These are phyloP conservation scores for Hevea brasiliensis DNA, from an alignment of 345 rosid species.

Conservation along the genomic window DNA sequence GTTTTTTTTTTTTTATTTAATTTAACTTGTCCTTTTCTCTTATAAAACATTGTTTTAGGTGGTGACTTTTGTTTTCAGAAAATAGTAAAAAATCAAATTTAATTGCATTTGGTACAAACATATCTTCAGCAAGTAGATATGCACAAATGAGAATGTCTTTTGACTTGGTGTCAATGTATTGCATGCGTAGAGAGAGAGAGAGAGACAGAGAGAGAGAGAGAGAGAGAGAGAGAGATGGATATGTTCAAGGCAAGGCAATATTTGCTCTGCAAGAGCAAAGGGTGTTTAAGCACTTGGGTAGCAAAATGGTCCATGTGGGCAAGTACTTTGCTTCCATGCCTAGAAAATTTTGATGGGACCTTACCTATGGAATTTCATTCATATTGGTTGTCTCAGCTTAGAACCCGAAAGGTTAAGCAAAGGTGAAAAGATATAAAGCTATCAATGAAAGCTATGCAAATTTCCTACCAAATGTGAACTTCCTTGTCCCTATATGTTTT, in stretches of 20 bases:
- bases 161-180: not conserved
- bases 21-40: too few relatives aligned
- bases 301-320: conserved; percentile 31
- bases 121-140: conserved; percentile 3
- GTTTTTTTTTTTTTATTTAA: too few relatives aligned
- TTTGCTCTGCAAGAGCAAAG: conserved; percentile 15
- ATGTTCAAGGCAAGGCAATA: not conserved
- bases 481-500: conserved; percentile 41
- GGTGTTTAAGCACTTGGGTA: conserved; percentile 8
- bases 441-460: conserved; percentile 21
- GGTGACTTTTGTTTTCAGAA: not conserved
- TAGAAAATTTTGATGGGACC: conserved; percentile 19
- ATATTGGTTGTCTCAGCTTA: conserved; percentile 18
- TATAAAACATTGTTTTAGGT: not conserved
- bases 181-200: conserved; percentile 13
- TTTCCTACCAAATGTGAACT: conserved; percentile 25
- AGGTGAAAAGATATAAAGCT: conserved; percentile 21
- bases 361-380: conserved; percentile 16
- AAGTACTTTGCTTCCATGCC: conserved; percentile 27
- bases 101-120: conserved; percentile 11
- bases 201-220: too few relatives aligned
- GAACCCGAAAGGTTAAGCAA: conserved; percentile 35
- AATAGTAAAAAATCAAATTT: not conserved
- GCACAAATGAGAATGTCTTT: conserved; percentile 15
- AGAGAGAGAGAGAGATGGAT: too few relatives aligned